These are phyloP conservation scores for Apiospora koreana DNA, from an alignment of 2,329 filamentous ascomycete species.

Conservation along the genomic window DNA sequence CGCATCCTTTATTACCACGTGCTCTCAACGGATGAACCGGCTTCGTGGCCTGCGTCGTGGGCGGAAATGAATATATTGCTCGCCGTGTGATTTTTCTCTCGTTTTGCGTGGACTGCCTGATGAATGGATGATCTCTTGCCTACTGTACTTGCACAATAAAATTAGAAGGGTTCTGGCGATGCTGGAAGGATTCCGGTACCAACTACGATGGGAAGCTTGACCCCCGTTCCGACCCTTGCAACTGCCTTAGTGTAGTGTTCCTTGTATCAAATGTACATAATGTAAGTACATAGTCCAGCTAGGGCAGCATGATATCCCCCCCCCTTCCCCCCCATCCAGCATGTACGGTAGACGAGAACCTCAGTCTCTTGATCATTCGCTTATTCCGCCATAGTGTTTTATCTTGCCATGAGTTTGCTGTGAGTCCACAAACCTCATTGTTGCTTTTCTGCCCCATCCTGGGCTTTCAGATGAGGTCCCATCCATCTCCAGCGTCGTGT, in stretches of 20 bases:
- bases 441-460: background rate
- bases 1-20: background rate
- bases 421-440: background rate
- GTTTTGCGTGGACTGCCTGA: background rate
- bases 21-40: background rate
- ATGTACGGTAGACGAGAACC: no score
- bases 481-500: background rate
- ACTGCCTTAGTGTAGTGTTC: background rate
- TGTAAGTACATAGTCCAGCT: no score
- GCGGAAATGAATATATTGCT: background rate
- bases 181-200: background rate
- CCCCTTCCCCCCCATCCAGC: background rate
- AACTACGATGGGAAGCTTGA: background rate
- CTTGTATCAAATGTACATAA: background rate
- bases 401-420: slow-evolving; percentile 5
- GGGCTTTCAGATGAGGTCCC: background rate
- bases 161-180: background rate
- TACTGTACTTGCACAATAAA: background rate
- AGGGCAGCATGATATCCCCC: background rate
- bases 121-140: background rate
- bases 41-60: background rate
- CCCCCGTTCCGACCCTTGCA: slow-evolving; percentile 5
- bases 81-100: background rate
- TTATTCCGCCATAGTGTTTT: slow-evolving; percentile 4
- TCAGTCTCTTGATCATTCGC: background rate